A percentile compares a stretch with the other conserved stretches of the same genome.
phyloP scores from a whole-genome alignment of 2,329 filamentous ascomycete species.

The Colletotrichum filicis region DNA sequence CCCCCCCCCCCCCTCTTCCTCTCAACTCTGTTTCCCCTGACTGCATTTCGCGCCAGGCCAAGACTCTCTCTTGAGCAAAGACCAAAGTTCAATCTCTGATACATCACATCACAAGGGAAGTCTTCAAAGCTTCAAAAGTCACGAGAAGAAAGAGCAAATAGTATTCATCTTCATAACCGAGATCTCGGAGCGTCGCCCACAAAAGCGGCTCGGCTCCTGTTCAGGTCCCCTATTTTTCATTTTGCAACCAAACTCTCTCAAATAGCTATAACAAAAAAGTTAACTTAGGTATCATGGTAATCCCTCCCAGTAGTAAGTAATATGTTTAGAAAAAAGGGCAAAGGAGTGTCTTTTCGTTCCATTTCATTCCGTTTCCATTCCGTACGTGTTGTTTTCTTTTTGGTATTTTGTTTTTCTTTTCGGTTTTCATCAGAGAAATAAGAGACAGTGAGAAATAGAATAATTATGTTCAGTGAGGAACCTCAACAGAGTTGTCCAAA shows the following conservation, averaged over 20 bases:
- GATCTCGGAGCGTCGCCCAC: background rate
- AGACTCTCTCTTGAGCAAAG: no score
- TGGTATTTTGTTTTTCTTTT: background rate
- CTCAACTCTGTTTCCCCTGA: no score
- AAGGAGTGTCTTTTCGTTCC: background rate
- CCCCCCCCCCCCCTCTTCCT: no score
- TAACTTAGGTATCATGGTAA: constrained; percentile 29
- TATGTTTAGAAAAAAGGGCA: background rate
- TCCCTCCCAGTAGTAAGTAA: constrained; percentile 4
- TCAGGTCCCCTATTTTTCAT: constrained; percentile 3
- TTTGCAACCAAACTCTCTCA: background rate
- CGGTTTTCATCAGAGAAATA: background rate
- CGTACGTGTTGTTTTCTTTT: background rate
- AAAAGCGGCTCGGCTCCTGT: background rate
- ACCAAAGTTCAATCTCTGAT: no score
- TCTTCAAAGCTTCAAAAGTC: no score
- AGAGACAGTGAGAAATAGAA: background rate
- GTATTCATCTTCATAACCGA: background rate
- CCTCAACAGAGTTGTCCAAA: constrained; percentile 11
- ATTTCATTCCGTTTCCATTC: background rate
- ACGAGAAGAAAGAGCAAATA: no score
- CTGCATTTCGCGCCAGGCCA: no score
- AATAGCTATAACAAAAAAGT: background rate
- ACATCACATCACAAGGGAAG: no score
- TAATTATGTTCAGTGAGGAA: background rate